Evolutionary conservation across 164 flowering plant genomes (phyloP).

Genomic region (Vitis labrusca): DNA sequence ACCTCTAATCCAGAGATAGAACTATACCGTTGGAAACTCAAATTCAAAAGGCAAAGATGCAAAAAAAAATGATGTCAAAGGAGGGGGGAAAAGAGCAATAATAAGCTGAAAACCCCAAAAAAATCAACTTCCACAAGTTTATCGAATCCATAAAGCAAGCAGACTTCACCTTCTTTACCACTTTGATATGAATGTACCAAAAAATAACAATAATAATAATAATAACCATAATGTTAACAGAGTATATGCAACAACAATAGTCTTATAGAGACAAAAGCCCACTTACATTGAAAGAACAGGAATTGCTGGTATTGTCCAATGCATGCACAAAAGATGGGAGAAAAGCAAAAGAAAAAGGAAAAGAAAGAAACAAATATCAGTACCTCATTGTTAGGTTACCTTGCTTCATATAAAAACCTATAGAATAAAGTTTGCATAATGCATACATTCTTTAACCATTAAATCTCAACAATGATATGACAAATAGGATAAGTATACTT

Average conservation of each 20-base stretch:
- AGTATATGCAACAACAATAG: background rate
- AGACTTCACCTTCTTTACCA: background rate
- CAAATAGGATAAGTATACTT: background rate
- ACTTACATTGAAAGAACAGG: slow-evolving; percentile 99
- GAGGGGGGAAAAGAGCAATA: no score
- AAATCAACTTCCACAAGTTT: no score
- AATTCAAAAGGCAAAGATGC: no score
- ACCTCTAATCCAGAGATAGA: no score
- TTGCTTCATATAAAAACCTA: background rate
- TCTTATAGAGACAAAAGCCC: slow-evolving; percentile 1
- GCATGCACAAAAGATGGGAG: slow-evolving; percentile 31
- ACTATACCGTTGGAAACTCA: no score
- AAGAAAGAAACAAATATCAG: slow-evolving; percentile 20
- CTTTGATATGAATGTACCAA: background rate
- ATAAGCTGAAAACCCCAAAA: no score
- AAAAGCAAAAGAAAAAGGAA: background rate
- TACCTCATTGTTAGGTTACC: slow-evolving; percentile 1
- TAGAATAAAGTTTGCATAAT: background rate
- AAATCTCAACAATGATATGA: background rate
- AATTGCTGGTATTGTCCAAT: slow-evolving; percentile 65
- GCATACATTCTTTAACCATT: background rate
- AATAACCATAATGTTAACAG: background rate
- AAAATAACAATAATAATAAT: background rate
- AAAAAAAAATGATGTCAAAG: no score
- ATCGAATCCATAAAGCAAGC: no score